Percentiles rank a stretch among this genome's conserved stretches.
phyloP scores from a whole-genome alignment of 345 rosid species.

The Citrus glauca region DNA sequence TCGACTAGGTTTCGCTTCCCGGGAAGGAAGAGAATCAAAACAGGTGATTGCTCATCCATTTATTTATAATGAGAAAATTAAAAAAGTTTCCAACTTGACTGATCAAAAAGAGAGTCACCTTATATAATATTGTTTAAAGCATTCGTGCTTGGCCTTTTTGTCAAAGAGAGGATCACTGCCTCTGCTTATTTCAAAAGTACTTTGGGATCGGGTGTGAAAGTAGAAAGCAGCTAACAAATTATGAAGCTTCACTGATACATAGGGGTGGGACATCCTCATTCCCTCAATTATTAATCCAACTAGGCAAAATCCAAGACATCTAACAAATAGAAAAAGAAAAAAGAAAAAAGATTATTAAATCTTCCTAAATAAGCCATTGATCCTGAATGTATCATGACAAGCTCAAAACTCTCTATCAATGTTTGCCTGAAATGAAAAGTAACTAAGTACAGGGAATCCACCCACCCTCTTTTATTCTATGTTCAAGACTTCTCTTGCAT shows the following conservation, averaged over 20 bases:
- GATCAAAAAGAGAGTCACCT: neutral
- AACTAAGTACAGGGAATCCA: neutral
- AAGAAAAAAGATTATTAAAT: neutral
- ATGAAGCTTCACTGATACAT: slow-evolving; percentile 20
- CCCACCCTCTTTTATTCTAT: neutral
- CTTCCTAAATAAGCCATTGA: neutral
- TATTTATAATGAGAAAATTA: no score
- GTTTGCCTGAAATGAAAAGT: neutral
- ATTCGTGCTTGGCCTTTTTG: neutral
- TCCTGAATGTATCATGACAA: neutral
- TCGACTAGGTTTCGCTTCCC: slow-evolving; percentile 2
- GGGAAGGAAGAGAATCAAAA: neutral
- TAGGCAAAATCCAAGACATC: neutral
- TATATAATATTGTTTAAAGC: no score
- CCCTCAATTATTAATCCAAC: slow-evolving; percentile 28
- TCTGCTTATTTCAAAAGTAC: neutral
- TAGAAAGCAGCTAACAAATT: neutral
- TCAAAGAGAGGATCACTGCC: neutral
- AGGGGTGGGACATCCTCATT: slow-evolving; percentile 5
- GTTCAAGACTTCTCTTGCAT: neutral
- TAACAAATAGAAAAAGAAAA: neutral
- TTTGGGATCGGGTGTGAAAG: neutral
- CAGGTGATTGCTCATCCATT: no score
- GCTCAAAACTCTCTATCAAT: neutral
- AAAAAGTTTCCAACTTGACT: no score